phyloP scores from a whole-genome alignment of 2,329 filamentous ascomycete genomes.

The Alternaria consortialis region DNA sequence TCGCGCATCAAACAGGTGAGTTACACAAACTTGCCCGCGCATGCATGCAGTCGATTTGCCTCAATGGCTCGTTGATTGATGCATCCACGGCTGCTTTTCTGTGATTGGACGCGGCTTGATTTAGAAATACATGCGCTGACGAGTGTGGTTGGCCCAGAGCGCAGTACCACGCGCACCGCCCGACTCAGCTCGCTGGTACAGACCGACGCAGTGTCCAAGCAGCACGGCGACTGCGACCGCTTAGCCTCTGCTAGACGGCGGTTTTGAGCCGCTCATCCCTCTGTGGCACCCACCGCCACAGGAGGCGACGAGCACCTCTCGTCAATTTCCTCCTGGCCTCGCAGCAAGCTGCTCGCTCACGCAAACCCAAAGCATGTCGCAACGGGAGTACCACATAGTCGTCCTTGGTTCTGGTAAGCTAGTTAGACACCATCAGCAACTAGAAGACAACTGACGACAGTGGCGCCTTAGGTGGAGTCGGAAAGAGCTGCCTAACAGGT shows the following conservation, averaged over 20 bases:
- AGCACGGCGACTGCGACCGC: conserved; percentile 30
- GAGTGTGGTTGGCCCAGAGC: conserved; percentile 39
- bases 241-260: conserved; percentile 34
- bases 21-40: conserved; percentile 6
- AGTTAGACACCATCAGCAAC: conserved; percentile 21
- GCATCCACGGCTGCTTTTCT: conserved; percentile 15
- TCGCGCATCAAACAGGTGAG: conserved; percentile 15
- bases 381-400: conserved; percentile 56
- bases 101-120: conserved; percentile 34
- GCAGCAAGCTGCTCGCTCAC: conserved; percentile 16
- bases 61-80: conserved; percentile 27
- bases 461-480: conserved; percentile 75
- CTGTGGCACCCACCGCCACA: conserved; percentile 42
- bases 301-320: conserved; percentile 30
- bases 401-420: conserved; percentile 54
- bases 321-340: conserved; percentile 17
- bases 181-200: conserved; percentile 29
- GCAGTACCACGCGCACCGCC: conserved; percentile 34
- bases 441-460: conserved; percentile 34
- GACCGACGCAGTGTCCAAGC: conserved; percentile 30
- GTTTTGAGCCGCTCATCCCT: conserved; percentile 43
- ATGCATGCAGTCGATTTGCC: conserved; percentile 19
- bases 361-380: conserved; percentile 45
- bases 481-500: conserved; percentile 93
- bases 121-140: conserved; percentile 38